Base-by-base conservation (phyloP, 371 early-diverging fungal species). In the Lichtheimia ornata region DNA sequence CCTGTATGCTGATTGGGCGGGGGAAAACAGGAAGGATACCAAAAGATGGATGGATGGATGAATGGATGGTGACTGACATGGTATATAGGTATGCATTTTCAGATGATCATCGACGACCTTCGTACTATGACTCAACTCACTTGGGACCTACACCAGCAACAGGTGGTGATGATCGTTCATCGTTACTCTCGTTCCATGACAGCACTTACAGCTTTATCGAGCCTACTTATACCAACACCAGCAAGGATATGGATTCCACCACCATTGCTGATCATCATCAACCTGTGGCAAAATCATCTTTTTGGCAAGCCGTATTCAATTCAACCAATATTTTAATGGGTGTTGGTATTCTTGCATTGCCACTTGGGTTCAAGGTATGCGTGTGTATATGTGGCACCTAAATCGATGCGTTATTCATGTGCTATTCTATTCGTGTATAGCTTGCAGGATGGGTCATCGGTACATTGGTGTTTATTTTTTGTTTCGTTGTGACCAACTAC, bases 401-500 rank as follows among this genome's bases (percentile, higher is more conserved):
- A 4, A 45, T 15, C 18, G 13, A 15, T 7, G 11, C 1, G 11
- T 47, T 47, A 22, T 18, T 18, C 17, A 18, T 27, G 15, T 17
- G 15, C 7, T 20, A 5, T 47, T n/a, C 28, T 24, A 11, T 50
- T 44, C n/a, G n/a, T 35, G 2, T 58, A 4, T 61, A 69, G 35
- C 58, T 74, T 50, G 68, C 84, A 7, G 88, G 89, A 4, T 87
- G 85, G 85, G 71, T 73, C 11, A 52, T 77, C 25, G 90, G 90
- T 7, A 24, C 82, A 13, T 27, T 61, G n/a, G 67, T 86, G 42
- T 70, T 89, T 55, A n/a, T 76, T 6, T 63, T 78, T 24, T 87
- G 81, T 62, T 70, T 76, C 6, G 44, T 67, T 22, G 57, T 82
- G 24, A 82, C 85, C n/a, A 72, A 72, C 50, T 77, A 83, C 53